Base-by-base conservation (phyloP, 169 alveolate species). In the Plasmodium gonderi region DNA sequence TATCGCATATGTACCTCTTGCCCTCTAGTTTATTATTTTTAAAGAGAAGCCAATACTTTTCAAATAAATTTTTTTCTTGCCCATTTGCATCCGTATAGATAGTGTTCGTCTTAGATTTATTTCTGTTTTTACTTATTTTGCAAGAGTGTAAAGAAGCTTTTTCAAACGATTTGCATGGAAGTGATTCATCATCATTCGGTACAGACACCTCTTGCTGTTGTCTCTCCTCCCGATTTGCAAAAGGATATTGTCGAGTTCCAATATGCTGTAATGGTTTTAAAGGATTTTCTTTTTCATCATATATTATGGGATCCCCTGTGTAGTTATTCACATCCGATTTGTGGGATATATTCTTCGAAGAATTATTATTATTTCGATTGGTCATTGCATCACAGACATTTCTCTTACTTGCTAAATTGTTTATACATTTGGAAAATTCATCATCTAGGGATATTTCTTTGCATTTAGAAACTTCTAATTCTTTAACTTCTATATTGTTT, bases 401-500 rank as follows among this genome's bases (percentile, higher is more conserved):
- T 12, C 17, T 29, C 47, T 68, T 49, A 91, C 91, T 68, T 44
- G 77, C 20, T 38, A 95, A 36, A 60, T 45, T 14, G 31, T 92
- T 44, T 78, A 95, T 44, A 67, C 64, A 49, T 31, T 95, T 90
- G 65, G 95, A 31, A 45, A 76, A 69, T 79, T 68, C 79, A 67
- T 87, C 79, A 49, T 83, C 75, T 64, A 85, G 33, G 14, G 69
- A 64, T 54, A 85, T 49, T 45, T 90, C 92, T 11, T 80, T 79
- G 11, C 29, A 47, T 29, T 47, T 91, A 14, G 79, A n/a, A 69
- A 54, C 64, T 20, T 65, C 87, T 26, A 79, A 31, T 20, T 95
- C 91, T n/a, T 89, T 83, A 20, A 76, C 40, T 54, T 95, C 95
- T 1, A 95, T 31, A 67, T 93, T 91, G 20, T 80, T 92, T 3